Base-by-base conservation (phyloP, 1,284 basidiomycete species). In the Fistulinella cinereoalba region DNA sequence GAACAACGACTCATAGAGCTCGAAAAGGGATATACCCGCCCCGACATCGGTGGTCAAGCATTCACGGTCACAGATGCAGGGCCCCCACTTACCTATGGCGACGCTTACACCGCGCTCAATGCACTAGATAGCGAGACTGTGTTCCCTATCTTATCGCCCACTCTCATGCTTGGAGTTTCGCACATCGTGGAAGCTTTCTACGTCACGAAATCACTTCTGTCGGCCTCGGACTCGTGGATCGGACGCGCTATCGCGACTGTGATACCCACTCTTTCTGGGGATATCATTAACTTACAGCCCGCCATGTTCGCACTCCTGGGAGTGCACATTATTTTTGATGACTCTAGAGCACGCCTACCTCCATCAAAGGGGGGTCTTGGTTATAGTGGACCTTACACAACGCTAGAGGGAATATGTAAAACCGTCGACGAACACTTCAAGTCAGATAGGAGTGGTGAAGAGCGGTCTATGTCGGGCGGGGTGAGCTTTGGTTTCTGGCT, bases 311-410 rank as follows among this genome's bases (percentile, higher is more conserved):
- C 73, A 10, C 70, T 89, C n/a, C 76, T 74, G 6, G 69, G 70
- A 39, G 70, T 83, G 8, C 86, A 88, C 56, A 65, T 87, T 39
- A 71, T 86, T 36, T 85, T 86, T 55, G 82, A 87, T 52, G 84
- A 87, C 58, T 79, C 81, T 12, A 75, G 80, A 24, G 85, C 86
- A 15, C 74, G 83, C 1, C 59, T 76, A 36, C 49, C 76, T 9
- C 77, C 82, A 0, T 68, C 70, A 43, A 69, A 79, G 42, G 85
- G 84, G 5, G 85, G 85, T 3, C 69, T 88, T 6, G 84, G 84
- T 23, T 88, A 86, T 57, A 59, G 62, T 28, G 79, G 80, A 3
- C 71, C 66, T 3, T 85, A 77, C 71, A 83, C 76, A 10, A 82
- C 80, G 7, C 46, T 80, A 13, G 67, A 79, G 49, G 80, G 74